Percentiles rank a stretch among this genome's conserved stretches.
Conservation (phyloP, 139 green algal species). For the Coelastrella sp. region DNA sequence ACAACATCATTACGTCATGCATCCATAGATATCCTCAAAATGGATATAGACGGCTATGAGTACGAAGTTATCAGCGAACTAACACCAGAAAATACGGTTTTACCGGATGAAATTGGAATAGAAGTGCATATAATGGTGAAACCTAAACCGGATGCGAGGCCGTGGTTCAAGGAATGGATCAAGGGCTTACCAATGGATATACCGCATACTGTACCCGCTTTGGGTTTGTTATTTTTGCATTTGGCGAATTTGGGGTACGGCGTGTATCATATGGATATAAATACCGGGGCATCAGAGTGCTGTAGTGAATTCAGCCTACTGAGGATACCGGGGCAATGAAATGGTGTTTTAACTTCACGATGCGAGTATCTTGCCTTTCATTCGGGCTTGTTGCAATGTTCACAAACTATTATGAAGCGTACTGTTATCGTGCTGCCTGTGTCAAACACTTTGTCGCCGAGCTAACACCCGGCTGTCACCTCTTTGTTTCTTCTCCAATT, state of each 20-base stretch:
- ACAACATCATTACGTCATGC: not conserved
- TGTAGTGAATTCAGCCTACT: not conserved
- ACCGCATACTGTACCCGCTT: not conserved
- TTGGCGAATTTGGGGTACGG: conserved; percentile 22
- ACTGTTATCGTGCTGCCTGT: no score
- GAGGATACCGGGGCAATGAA: not conserved
- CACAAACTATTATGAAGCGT: no score
- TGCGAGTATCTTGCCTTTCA: no score
- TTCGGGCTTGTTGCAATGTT: no score
- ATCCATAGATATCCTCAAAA: not conserved
- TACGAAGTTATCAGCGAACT: not conserved
- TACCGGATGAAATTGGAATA: not conserved
- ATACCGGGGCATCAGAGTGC: not conserved
- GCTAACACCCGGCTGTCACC: no score
- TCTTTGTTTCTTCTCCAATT: no score
- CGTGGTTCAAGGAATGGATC: not conserved
- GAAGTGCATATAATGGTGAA: not conserved
- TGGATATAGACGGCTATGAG: conserved; percentile 11
- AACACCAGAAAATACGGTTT: not conserved
- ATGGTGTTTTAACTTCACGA: no score
- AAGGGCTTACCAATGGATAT: not conserved
- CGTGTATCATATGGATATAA: not conserved
- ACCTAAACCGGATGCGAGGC: not conserved
- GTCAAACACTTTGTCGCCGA: no score
- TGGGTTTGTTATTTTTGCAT: not conserved